Conservation (phyloP, 345 rosid genomes). For the Gynandropsis gynandra region DNA sequence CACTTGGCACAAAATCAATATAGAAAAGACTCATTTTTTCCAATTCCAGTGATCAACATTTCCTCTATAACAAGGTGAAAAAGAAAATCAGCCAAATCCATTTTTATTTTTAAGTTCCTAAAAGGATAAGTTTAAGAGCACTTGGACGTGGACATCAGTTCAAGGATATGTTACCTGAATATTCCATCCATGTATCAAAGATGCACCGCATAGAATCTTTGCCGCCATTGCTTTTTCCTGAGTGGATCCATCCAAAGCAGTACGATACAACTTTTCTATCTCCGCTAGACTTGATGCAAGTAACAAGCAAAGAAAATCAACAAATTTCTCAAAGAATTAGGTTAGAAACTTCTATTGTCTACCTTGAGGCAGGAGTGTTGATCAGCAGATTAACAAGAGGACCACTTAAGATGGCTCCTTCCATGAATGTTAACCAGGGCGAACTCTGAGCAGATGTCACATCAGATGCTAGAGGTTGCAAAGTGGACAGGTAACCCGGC, state of each 20-base stretch:
- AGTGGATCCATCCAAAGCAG: constrained; percentile 45
- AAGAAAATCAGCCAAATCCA: no score
- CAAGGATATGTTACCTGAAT: constrained; percentile 43
- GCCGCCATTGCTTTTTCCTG: constrained; percentile 57
- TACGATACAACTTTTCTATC: constrained; percentile 48
- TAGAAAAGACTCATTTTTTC: neutral
- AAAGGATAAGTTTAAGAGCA: no score
- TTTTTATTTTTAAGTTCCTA: no score
- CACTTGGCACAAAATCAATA: neutral
- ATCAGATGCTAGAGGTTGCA: constrained; percentile 32
- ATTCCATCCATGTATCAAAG: constrained; percentile 59
- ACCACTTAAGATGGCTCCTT: constrained; percentile 39
- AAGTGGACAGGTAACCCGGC: constrained; percentile 49
- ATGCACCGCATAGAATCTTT: constrained; percentile 59
- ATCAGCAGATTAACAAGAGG: constrained; percentile 42
- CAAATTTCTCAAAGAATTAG: constrained; percentile 3
- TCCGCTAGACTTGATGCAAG: constrained; percentile 44
- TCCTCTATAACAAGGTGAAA: no score
- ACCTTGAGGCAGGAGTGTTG: constrained; percentile 52
- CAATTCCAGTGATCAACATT: neutral
- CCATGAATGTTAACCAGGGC: constrained; percentile 53
- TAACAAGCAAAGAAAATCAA: constrained; percentile 19
- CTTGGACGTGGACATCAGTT: neutral
- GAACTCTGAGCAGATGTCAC: constrained; percentile 34
- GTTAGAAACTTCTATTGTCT: constrained; percentile 1